Evolutionary conservation across 2,329 filamentous ascomycete genomes (phyloP), one percentile per base, ranked within the genome.

Genomic region (Dissoconium aciculare): DNA sequence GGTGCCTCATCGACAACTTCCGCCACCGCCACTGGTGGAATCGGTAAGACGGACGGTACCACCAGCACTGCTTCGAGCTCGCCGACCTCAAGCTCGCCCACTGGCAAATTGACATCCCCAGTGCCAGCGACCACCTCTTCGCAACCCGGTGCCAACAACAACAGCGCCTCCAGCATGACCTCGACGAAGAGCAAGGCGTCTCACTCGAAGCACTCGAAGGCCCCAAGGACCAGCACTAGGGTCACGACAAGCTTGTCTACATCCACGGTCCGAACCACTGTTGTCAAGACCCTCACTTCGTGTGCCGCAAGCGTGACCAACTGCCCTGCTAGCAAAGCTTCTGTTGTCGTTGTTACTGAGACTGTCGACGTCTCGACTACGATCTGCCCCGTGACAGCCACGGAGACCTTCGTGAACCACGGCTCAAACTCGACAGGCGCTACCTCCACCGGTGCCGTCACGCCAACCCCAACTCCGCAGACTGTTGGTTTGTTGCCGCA

Each of bases 401-500:
- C 38, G 11, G 39, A 40, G 15, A 40, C 39, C 13, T 31, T 29
- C 16, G 17, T 23, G 8, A 8, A 8, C 19, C 8, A 23, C n/a
- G n/a, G 8, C n/a, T 8, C 36, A 4, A 25, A 19, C 8, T 36
- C 33, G 14, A 35, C 26, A 9, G 11, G 16, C 12, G 12, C 21
- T 13, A 8, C 19, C 19, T 23, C 19, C 19, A 23, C 19, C 8
- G n/a, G 8, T 8, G 19, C 8, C 19, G n/a, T n/a, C n/a, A n/a
- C 25, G 11, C 28, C 32, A 11, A 28, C 31, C 11, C 45, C 47
- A 6, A 35, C 40, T 13, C 49, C 49, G 23, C 30, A 46, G 35
- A 71, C 73, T 59, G 83, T 84, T 35, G 59, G 64, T 15, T 69
- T 85, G 28, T 76, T 94, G 29, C 85, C 87, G 40, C 73, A 73